These are phyloP conservation scores for Conoideocrella luteorostrata DNA, from an alignment of 2,329 filamentous ascomycete genomes.

Conservation along the genomic window DNA sequence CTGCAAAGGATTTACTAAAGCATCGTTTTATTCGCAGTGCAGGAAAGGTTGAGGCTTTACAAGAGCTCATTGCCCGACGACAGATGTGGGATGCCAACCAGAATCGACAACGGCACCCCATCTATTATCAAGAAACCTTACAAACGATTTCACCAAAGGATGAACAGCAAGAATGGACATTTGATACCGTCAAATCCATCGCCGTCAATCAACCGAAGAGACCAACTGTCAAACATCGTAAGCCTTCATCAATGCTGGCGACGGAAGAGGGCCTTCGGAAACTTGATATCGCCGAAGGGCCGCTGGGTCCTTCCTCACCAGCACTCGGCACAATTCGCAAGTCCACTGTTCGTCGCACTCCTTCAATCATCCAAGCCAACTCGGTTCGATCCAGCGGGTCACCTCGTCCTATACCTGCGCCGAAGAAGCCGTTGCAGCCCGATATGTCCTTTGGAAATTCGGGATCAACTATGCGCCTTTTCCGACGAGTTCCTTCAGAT, in stretches of 20 bases:
- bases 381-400: constrained; percentile 34
- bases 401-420: constrained; percentile 34
- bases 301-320: constrained; percentile 51
- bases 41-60: constrained; percentile 79
- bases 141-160: constrained; percentile 60
- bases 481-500: constrained; percentile 77
- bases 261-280: constrained; percentile 56
- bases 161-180: constrained; percentile 85
- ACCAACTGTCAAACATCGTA: constrained; percentile 43
- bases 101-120: constrained; percentile 61
- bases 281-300: constrained; percentile 55
- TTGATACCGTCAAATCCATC: constrained; percentile 82
- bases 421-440: constrained; percentile 75
- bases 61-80: constrained; percentile 78
- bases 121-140: constrained; percentile 91
- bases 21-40: constrained; percentile 85
- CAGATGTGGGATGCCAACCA: constrained; percentile 75
- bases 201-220: constrained; percentile 41
- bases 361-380: constrained; percentile 34
- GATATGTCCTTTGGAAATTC: constrained; percentile 93
- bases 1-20: constrained; percentile 78
- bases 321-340: constrained; percentile 51
- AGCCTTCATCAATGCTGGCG: constrained; percentile 49
- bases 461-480: constrained; percentile 84
- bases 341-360: constrained; percentile 46